A percentile compares a stretch with the other conserved stretches of the same genome.
These are phyloP conservation scores for Herpetomonas tarakana DNA, from an alignment of 208 protist genomes.

Conservation along the genomic window DNA sequence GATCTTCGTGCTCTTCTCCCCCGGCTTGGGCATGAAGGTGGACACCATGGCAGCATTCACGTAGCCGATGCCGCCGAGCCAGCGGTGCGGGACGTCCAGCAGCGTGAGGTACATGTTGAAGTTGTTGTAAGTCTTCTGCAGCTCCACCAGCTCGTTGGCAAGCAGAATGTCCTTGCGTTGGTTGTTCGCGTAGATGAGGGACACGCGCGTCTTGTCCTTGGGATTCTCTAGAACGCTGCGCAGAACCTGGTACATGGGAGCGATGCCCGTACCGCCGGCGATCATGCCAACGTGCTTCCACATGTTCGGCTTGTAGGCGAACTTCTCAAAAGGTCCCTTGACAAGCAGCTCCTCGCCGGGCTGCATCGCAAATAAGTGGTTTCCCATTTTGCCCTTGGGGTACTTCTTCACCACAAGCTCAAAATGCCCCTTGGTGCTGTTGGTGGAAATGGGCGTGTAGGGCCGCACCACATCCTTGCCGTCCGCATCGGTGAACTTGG, in stretches of 20 bases:
- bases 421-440: conserved; percentile 74
- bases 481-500: conserved; percentile 73
- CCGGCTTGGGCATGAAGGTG: conserved; percentile 79
- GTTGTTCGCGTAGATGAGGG: conserved; percentile 88
- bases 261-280: conserved; percentile 89
- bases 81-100: conserved; percentile 63
- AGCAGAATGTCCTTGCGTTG: conserved; percentile 91
- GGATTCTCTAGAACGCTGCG: conserved; percentile 69
- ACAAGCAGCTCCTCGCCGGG: conserved; percentile 86
- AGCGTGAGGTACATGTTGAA: conserved; percentile 91
- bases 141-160: conserved; percentile 75
- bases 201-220: conserved; percentile 82
- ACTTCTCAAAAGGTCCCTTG: conserved; percentile 89
- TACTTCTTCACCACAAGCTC: conserved; percentile 87
- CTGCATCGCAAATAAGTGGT: conserved; percentile 88
- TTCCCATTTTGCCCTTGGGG: conserved; percentile 89
- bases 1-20: conserved; percentile 67
- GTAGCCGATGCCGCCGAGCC: conserved; percentile 81
- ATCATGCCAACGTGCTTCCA: conserved; percentile 92
- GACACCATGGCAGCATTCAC: conserved; percentile 73
- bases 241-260: conserved; percentile 91
- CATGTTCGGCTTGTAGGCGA: conserved; percentile 83
- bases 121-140: conserved; percentile 74
- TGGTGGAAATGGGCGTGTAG: conserved; percentile 81
- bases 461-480: conserved; percentile 87